Evolutionary conservation across 1,284 basidiomycete species (phyloP), one percentile per base, ranked within the genome.

Genomic region (Cutaneotrichosporon dermatis): DNA sequence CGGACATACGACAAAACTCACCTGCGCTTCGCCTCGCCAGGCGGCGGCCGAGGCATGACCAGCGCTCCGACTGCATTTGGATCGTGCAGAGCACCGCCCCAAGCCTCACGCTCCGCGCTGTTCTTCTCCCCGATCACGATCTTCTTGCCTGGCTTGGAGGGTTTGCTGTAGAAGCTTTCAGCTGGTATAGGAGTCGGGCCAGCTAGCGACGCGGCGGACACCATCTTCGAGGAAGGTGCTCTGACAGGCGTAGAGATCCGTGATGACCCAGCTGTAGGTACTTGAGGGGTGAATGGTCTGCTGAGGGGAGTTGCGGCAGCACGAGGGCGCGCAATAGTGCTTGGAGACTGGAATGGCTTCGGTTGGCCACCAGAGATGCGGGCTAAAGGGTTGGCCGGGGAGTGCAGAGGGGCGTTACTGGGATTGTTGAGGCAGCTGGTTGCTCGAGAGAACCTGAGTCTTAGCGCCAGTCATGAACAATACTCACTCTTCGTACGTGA

Each of bases 41-140:
- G 82, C 4, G 83, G 84, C 0, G 92, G 92, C 4, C 83, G 79
- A 62, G 86, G 88, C 90, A 99, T 90, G 7, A 97, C 88, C 7
- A 99, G 78, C 0, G 93, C 92, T 1, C 85, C 88, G 51, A 85
- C 83, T 3, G 82, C 83, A 4, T 83, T 75, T 1, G 92, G 90
- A 72, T 95, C 86, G 48, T 75, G 74, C 48, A 69, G 62, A 5
- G 69, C 65, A 43, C 65, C 69, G 42, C 69, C 71, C 63, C 62
- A 63, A 52, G 64, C 48, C 55, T 67, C 60, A 34, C 70, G 60
- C 45, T 72, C 60, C 56, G 71, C 72, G 16, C 67, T 72, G 60
- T 65, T 73, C 57, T 69, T 73, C 58, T 71, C 73, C 4, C 72
- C 69, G 25, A 74, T 66, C 35, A 74, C 64, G 43, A 76, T 71